A percentile compares a stretch with the other conserved stretches of the same genome.
These are phyloP conservation scores for Beauveria pseudobassiana DNA, from an alignment of 2,329 filamentous ascomycete genomes.

Conservation along the genomic window DNA sequence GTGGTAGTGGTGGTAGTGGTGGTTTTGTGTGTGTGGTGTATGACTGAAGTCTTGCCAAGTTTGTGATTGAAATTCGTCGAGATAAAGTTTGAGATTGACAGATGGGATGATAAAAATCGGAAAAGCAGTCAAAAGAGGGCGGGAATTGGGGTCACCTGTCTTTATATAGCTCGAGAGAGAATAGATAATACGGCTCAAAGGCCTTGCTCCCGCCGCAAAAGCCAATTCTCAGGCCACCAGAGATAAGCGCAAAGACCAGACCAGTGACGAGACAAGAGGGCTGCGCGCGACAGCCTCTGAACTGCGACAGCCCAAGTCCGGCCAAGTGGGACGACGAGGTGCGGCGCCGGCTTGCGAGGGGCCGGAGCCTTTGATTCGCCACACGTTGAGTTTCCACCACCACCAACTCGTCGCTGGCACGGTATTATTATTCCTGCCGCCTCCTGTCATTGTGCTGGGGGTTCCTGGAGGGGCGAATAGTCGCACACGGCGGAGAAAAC, in stretches of 20 bases:
- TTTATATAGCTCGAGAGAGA: slow-evolving; percentile 7
- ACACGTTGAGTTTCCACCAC: not conserved
- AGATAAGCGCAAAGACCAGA: slow-evolving; percentile 7
- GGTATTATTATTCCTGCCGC: slow-evolving; percentile 1
- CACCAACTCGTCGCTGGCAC: not conserved
- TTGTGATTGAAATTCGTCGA: not conserved
- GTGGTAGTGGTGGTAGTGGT: slow-evolving; percentile 11
- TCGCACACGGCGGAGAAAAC: slow-evolving; percentile 3
- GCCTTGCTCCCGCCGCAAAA: not conserved
- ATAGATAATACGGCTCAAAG: not conserved
- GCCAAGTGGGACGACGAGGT: not conserved
- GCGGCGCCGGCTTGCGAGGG: not conserved
- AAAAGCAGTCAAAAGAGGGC: not conserved
- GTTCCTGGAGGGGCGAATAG: not conserved
- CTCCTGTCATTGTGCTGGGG: not conserved
- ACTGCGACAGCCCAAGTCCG: not conserved
- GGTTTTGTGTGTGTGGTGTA: not conserved
- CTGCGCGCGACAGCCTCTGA: not conserved
- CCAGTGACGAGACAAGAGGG: not conserved
- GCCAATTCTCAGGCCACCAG: slow-evolving; percentile 9
- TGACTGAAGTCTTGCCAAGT: not conserved
- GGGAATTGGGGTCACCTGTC: not conserved
- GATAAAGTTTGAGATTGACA: not conserved
- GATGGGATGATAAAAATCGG: not conserved
- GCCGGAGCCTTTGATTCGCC: slow-evolving; percentile 2